Evolutionary conservation across 2,329 filamentous ascomycete genomes (phyloP).

Genomic region (Diplodia seriata): DNA sequence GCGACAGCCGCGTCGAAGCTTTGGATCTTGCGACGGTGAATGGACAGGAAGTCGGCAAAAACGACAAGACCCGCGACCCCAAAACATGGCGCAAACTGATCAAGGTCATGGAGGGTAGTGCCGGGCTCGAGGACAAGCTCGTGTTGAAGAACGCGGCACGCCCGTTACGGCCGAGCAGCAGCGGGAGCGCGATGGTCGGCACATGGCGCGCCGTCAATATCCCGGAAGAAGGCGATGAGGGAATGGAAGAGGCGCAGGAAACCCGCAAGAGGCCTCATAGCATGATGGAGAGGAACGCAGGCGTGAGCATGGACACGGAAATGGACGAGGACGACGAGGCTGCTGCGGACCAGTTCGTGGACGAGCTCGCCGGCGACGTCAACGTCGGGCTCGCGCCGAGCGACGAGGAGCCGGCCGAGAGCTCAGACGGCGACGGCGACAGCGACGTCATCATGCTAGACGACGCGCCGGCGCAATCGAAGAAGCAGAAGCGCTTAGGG

Average conservation of each 20-base stretch:
- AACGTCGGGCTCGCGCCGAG: conserved; percentile 10
- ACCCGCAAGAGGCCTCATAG: neutral
- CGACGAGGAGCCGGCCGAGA: conserved; percentile 26
- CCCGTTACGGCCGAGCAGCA: conserved; percentile 10
- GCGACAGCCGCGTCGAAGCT: conserved; percentile 62
- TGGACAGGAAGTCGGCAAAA: conserved; percentile 57
- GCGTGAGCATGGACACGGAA: neutral
- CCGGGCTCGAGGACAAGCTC: conserved; percentile 32
- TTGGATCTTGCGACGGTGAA: conserved; percentile 64
- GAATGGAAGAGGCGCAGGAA: conserved; percentile 3
- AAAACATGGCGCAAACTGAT: conserved; percentile 57
- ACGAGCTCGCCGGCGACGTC: conserved; percentile 21
- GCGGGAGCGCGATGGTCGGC: conserved; percentile 1
- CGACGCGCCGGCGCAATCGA: conserved; percentile 4
- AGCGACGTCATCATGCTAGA: conserved; percentile 23
- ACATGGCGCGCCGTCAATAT: conserved; percentile 23
- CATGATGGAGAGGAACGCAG: conserved; percentile 5
- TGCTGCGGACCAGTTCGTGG: conserved; percentile 29
- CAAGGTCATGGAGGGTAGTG: conserved; percentile 51
- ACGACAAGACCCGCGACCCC: conserved; percentile 54
- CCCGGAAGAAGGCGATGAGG: neutral
- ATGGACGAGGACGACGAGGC: conserved; percentile 19
- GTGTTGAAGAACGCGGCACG: conserved; percentile 20
- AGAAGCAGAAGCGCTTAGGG: conserved; percentile 19
- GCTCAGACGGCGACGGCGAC: conserved; percentile 6